These are phyloP conservation scores for Waltergamsia citrina DNA, from an alignment of 2,329 filamentous ascomycete species.

Conservation along the genomic window DNA sequence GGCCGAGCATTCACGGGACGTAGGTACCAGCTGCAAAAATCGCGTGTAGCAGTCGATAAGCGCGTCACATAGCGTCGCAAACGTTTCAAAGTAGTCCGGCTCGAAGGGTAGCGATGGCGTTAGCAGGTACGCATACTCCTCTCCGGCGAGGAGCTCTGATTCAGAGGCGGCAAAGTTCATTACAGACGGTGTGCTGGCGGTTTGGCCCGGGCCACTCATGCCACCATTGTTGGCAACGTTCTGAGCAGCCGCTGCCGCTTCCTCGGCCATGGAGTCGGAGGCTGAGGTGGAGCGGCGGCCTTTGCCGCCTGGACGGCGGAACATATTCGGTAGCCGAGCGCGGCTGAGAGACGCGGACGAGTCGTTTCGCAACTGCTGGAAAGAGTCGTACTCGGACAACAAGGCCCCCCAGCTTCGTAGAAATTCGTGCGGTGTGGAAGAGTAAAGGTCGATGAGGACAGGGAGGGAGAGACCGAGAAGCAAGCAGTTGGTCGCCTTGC, in stretches of 20 bases:
- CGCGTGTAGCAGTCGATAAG: constrained; percentile 85
- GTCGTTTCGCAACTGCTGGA: constrained; percentile 77
- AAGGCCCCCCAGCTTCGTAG: constrained; percentile 78
- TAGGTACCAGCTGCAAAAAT: constrained; percentile 66
- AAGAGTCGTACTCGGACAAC: constrained; percentile 85
- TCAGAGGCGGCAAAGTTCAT: constrained; percentile 50
- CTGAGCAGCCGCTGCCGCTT: constrained; percentile 15
- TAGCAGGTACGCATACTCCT: constrained; percentile 80
- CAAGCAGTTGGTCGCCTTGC: constrained; percentile 88
- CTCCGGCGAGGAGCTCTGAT: constrained; percentile 64
- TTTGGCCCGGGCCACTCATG: constrained; percentile 14
- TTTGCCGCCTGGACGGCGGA: constrained; percentile 57
- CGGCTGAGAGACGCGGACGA: constrained; percentile 67
- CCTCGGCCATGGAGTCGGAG: constrained; percentile 23
- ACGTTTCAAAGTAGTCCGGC: constrained; percentile 94
- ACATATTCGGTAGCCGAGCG: constrained; percentile 76
- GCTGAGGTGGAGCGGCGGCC: constrained; percentile 43
- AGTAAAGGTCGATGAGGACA: constrained; percentile 79
- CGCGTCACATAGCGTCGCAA: constrained; percentile 90
- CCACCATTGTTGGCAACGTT: constrained; percentile 14
- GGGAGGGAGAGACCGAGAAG: constrained; percentile 88
- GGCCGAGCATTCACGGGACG: constrained; percentile 61
- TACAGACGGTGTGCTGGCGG: constrained; percentile 29
- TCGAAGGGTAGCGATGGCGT: constrained; percentile 94
- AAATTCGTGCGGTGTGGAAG: constrained; percentile 72